phyloP scores from a whole-genome alignment of 495 filamentous ascomycete species.

The Glarea lozoyensis region DNA sequence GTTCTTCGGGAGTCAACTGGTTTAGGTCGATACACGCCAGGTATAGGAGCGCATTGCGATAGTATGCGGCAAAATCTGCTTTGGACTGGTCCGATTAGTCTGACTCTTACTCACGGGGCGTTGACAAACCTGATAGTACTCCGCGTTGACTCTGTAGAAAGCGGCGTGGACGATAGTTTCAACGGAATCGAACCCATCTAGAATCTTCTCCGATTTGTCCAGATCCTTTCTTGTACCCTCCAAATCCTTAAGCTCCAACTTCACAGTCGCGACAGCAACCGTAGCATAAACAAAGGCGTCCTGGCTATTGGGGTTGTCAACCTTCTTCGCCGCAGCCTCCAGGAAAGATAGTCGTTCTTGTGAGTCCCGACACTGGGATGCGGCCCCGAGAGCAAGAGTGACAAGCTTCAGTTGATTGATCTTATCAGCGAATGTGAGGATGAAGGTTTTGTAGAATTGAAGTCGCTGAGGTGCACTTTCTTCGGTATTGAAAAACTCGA shows the following conservation, averaged over 20 bases:
- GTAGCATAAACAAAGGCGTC: constrained; percentile 94
- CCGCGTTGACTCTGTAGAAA: constrained; percentile 92
- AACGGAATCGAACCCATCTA: constrained; percentile 89
- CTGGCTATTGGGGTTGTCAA: constrained; percentile 86
- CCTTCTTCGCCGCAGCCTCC: constrained; percentile 71
- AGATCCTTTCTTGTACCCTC: constrained; percentile 76
- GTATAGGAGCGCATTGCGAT: constrained; percentile 95
- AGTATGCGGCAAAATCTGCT: constrained; percentile 87
- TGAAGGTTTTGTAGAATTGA: constrained; percentile 85
- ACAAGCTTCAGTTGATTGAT: constrained; percentile 99
- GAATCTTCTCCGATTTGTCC: constrained; percentile 74
- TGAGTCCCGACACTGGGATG: constrained; percentile 79
- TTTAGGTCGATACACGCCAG: constrained; percentile 88
- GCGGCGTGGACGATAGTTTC: constrained; percentile 94
- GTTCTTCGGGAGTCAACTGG: constrained; percentile 61
- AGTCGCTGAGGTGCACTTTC: constrained; percentile 78
- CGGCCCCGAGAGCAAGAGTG: constrained; percentile 74
- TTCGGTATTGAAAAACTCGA: constrained; percentile 80
- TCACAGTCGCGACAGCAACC: constrained; percentile 81
- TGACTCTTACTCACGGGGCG: too few relatives aligned
- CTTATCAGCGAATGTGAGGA: constrained; percentile 92
- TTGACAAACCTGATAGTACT: constrained; percentile 73
- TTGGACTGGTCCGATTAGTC: too few relatives aligned
- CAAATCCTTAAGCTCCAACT: constrained; percentile 65
- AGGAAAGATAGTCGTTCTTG: constrained; percentile 84